phyloP scores from a whole-genome alignment of 2,329 filamentous ascomycete genomes.

The Sporothrix variecibatus region DNA sequence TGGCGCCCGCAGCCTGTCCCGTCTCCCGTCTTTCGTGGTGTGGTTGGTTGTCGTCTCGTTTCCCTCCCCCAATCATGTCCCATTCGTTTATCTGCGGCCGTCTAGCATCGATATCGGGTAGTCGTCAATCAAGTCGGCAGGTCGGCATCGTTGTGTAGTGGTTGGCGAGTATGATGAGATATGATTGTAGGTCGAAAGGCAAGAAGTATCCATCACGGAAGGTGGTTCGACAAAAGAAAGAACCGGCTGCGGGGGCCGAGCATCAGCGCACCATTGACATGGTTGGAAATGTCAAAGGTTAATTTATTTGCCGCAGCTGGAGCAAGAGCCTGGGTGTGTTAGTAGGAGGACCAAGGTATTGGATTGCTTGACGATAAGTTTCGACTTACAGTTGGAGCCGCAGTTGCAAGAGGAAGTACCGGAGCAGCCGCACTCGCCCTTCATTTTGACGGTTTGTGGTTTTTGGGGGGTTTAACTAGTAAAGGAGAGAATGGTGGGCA shows the following conservation, averaged over 20 bases:
- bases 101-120: background rate
- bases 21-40: background rate
- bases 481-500: slow-evolving; percentile 30
- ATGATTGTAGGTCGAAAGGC: background rate
- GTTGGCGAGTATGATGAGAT: background rate
- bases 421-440: slow-evolving; percentile 44
- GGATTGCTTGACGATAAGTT: background rate
- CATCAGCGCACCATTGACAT: background rate
- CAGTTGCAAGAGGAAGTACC: slow-evolving; percentile 40
- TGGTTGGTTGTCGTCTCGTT: background rate
- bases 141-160: background rate
- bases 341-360: slow-evolving; percentile 28
- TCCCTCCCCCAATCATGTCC: background rate
- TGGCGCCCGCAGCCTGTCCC: background rate
- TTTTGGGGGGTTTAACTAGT: slow-evolving; percentile 29
- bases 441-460: slow-evolving; percentile 38
- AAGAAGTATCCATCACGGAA: background rate
- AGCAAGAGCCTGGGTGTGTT: slow-evolving; percentile 40
- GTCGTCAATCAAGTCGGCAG: background rate
- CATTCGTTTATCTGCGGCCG: background rate
- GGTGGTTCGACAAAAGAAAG: background rate
- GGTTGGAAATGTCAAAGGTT: background rate
- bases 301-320: slow-evolving; percentile 42
- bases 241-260: background rate
- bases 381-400: slow-evolving; percentile 30